Base-by-base conservation (phyloP, 805 yeast genomes). In the Lipomyces mesembrius region DNA sequence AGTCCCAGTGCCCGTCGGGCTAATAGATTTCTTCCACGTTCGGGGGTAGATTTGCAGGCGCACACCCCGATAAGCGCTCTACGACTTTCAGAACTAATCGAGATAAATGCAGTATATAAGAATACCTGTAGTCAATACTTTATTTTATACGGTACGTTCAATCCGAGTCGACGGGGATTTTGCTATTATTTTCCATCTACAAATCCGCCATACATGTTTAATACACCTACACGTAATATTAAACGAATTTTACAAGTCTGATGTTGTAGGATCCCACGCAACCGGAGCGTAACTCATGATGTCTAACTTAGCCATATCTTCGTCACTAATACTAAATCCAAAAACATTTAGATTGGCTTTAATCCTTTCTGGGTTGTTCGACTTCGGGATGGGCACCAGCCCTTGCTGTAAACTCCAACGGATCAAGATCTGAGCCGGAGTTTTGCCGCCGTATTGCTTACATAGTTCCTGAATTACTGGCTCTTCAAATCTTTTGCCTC, bases 371-470 rank as follows among this genome's bases (percentile, higher is more conserved):
- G 79, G 73, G 4, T 83, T 83, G 59, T 80, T 80, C 3, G 93
- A 85, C 77, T 89, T 89, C 27, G 90, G 91, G 69, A 90, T 79
- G 2, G 90, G 89, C 57, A 89, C 75, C 56, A 78, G 81, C 3
- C 83, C 84, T 65, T 80, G 78, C 67, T 82, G 81, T 22, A 83
- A 63, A n/a, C 82, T 79, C 86, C 86, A 85, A 56, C 79, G 76
- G 55, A 85, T 77, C 62, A 83, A 76, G 0, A 85, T 73, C 69
- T 84, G 87, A 0, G 85, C 85, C 4, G 81, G 76, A 7, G 78
- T 70, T 64, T 78, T 79, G 56, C 74, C 69, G 39, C 14, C 39
- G 73, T 83, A 80, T 70, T 83, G 83, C 27, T 75, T 69, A 56
- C 79, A 77, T 43, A 83, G 74, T 58, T 71, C 74, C 17, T 65